Conservation (phyloP, 148 eudicot species). For the Arctostaphylos glauca region DNA sequence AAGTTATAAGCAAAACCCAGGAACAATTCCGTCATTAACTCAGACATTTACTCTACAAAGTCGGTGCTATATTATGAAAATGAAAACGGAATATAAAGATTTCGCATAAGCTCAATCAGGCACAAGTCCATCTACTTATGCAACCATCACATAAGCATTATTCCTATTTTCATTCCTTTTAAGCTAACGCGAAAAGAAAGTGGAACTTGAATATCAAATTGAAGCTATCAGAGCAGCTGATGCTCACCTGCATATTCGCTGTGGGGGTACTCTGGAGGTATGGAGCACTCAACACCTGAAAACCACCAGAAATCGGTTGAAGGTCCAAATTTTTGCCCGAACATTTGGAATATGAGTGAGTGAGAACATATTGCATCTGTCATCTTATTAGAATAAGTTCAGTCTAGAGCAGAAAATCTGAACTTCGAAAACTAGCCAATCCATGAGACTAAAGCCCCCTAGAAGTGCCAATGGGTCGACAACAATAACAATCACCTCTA, state of each 20-base stretch:
- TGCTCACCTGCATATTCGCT: slow-evolving; percentile 49
- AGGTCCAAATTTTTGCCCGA: background rate
- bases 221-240: background rate
- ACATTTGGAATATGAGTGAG: background rate
- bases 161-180: background rate
- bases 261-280: slow-evolving; percentile 51
- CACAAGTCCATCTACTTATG: background rate
- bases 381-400: background rate
- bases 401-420: background rate
- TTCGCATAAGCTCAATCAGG: background rate
- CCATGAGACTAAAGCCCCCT: background rate
- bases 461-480: background rate
- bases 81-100: background rate
- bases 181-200: background rate
- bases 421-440: background rate
- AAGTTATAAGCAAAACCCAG: slow-evolving; percentile 6
- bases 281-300: slow-evolving; percentile 86
- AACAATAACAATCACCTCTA: background rate
- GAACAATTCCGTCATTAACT: slow-evolving; percentile 6
- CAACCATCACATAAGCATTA: background rate
- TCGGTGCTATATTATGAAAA: background rate
- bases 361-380: background rate
- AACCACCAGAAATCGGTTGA: slow-evolving; percentile 18
- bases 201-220: background rate
- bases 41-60: background rate